Conservation (phyloP, 805 yeast species). For the Sugiyamaella marilandica region DNA sequence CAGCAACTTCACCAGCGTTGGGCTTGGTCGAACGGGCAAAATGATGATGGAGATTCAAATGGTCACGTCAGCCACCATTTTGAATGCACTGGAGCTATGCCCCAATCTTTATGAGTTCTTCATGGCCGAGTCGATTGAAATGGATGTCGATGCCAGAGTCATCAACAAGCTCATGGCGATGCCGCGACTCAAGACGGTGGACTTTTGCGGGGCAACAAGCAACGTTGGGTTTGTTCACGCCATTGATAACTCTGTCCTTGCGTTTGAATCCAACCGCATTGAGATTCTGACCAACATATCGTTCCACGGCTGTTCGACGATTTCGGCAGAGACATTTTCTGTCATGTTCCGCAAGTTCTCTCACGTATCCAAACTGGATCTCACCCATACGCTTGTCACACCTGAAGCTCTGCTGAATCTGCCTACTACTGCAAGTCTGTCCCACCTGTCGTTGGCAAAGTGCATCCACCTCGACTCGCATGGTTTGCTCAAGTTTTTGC, state of each 20-base stretch:
- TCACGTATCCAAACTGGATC: conserved; percentile 61
- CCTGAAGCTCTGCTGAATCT: conserved; percentile 54
- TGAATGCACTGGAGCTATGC: conserved; percentile 52
- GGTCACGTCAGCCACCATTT: conserved; percentile 72
- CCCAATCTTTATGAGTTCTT: conserved; percentile 73
- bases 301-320: conserved; percentile 82
- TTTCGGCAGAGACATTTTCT: conserved; percentile 53
- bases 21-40: conserved; percentile 80
- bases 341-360: conserved; percentile 54
- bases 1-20: conserved; percentile 82
- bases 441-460: conserved; percentile 67
- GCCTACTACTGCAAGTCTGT: conserved; percentile 54
- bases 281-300: conserved; percentile 48
- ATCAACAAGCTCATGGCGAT: conserved; percentile 53
- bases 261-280: conserved; percentile 12
- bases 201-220: conserved; percentile 85
- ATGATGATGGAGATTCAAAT: conserved; percentile 91
- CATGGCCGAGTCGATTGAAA: conserved; percentile 81
- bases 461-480: conserved; percentile 67
- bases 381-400: conserved; percentile 75
- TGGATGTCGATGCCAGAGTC: conserved; percentile 63
- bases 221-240: conserved; percentile 50
- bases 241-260: conserved; percentile 39
- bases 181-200: conserved; percentile 60
- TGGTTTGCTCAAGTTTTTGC: conserved; percentile 63